Evolutionary conservation across 2,329 filamentous ascomycete species (phyloP), one percentile per base, ranked within the genome.

Genomic region (Lachnum nothofagi): DNA sequence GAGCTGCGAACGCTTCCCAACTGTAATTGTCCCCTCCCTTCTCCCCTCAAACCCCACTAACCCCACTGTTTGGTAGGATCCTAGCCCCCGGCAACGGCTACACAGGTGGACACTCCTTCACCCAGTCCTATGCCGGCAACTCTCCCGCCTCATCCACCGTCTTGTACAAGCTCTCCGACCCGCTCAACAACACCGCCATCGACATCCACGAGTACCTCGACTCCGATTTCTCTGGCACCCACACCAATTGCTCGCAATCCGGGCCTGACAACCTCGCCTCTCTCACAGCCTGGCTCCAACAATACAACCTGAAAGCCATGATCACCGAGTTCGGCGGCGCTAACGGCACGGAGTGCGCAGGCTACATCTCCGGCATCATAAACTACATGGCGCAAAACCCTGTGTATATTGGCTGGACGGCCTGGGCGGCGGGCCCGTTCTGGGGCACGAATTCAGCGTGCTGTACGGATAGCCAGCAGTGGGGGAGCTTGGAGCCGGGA

Each of bases 121-220:
- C 72, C 0, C 55, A 73, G 44, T 64, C 63, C 39, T 58, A 50
- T 31, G 35, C 50, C 3, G 67, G 68, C 8, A 57, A 65, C 35
- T 69, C 72, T 23, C 67, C 67, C 3, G 49, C 58, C 9, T 65
- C 65, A 20, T 71, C 68, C 43, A 64, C 67, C 1, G 63, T 65
- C 14, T 59, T 77, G 48, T 64, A 70, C 46, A 63, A 69, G 46
- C 69, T 76, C 44, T 60, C 51, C n/a, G 74, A 76, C 52, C 72
- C 73, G 7, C 48, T 65, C 3, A 70, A 71, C 44, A 77, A 77
- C 59, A 72, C 70, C 43, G 73, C 72, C 4, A 68, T 76, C 41
- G 73, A 76, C 53, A 73, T 76, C 57, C 73, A 77, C 60, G 70
- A 75, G 59, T 76, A 76, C 58, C 67, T 76, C n/a, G 73, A 77